Evolutionary conservation across 805 yeast genomes (phyloP), one percentile per base, ranked within the genome.

Genomic region (Candida tallmaniae): DNA sequence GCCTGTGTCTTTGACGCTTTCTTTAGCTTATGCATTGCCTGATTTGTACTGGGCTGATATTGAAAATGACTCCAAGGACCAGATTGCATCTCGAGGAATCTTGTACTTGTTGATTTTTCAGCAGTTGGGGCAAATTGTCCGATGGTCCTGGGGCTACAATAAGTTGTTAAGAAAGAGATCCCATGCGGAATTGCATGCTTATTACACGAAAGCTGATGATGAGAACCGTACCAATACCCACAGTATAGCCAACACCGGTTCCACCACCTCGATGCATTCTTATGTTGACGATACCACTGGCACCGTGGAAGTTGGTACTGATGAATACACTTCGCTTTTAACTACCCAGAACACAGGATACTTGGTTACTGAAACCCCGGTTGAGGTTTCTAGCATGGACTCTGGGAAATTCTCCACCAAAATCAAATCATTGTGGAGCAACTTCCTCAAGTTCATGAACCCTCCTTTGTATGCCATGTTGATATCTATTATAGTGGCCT

Each of bases 141-240:
- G 93, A 54, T 83, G 94, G 93, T 78, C 86, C 20, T 83, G 93
- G 90, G 94, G 94, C 34, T 83, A 78, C 55, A 83, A 83, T 51
- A 79, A 74, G 22, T 63, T 83, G 39, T 60, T 83, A 52, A 70
- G 76, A 45, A 76, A 70, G 46, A 68, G 76, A 39, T 59, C 72
- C 0, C 47, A 48, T 19, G 59, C 54, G 23, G 71, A 65, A 40
- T 52, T 60, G 40, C 57, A 37, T 6, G 32, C 37, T 4, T 39
- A 43, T 31, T 32, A 33, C 27, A 23, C 22, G 3, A 38, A 43
- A 23, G 13, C 12, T 26, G 42, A 43, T 14, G 43, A 38, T 15
- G 45, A 43, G 21, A 12, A 11, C 10, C 17, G 11, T 13, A 23
- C 8, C 23, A 5, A 6, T 13, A 13, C 12, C 13, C 12, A 14